Conservation (phyloP, 441 rosid genomes). For the Adansonia rubrostipa region DNA sequence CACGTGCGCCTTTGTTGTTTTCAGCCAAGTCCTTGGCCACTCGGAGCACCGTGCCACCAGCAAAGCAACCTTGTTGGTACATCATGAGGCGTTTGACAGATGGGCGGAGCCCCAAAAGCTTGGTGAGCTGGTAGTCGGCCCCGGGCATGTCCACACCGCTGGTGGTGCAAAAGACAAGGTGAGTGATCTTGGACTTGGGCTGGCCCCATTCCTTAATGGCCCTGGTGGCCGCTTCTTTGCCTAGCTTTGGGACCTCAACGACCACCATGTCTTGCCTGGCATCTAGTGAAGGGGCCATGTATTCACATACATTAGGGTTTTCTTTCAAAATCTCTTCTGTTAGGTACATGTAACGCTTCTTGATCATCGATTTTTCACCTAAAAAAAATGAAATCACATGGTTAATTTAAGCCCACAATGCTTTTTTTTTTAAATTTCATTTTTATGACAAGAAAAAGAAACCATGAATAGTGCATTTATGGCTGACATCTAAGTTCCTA, state of each 20-base stretch:
- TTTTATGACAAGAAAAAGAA: too few relatives aligned
- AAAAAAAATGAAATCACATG: neutral
- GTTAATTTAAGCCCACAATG: neutral
- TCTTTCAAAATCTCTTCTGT: conserved; percentile 2
- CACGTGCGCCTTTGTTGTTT: conserved; percentile 46
- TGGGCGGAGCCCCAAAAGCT: conserved; percentile 43
- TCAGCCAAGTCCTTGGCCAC: conserved; percentile 54
- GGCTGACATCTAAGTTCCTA: too few relatives aligned
- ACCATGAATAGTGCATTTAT: too few relatives aligned
- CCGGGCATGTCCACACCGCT: conserved; percentile 51
- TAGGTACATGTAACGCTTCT: neutral
- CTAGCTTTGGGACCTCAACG: conserved; percentile 27
- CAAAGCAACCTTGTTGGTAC: conserved; percentile 45
- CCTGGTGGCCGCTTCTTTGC: neutral
- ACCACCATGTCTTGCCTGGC: conserved; percentile 42
- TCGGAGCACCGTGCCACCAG: conserved; percentile 43
- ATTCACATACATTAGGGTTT: conserved; percentile 21
- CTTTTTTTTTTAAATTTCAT: too few relatives aligned
- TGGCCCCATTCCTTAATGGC: conserved; percentile 6
- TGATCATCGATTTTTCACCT: conserved; percentile 6
- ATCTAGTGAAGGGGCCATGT: conserved; percentile 40
- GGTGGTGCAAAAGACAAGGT: conserved; percentile 50
- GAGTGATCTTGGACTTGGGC: conserved; percentile 50
- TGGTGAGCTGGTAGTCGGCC: conserved; percentile 46
- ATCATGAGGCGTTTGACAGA: conserved; percentile 45